Evolutionary conservation across 805 yeast genomes (phyloP), one percentile per base, ranked within the genome.

Genomic region (Zygoascus ofunaensis): DNA sequence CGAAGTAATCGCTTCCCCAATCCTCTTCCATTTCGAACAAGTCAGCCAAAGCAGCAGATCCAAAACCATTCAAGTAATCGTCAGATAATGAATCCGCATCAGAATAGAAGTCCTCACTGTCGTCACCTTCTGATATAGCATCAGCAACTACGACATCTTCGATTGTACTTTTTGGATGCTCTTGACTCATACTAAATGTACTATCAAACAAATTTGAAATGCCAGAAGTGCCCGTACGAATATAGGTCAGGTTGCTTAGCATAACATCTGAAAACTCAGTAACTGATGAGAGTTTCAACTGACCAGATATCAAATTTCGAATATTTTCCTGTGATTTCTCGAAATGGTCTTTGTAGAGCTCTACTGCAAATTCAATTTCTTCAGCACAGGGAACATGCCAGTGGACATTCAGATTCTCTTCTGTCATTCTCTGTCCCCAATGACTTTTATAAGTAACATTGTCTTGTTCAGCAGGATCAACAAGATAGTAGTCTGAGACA

Each of bases 351-450:
- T 71, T 73, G 52, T 80, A 83, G 8, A 78, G 62, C 2, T 73
- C 71, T 3, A 79, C 70, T 0, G 94, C 89, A 55, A 75, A 73
- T 0, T 65, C 65, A 2, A 85, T 64, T 39, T 81, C 87, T 2
- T 54, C 61, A 2, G 61, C 61, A 1, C 69, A 56, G 0, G 97
- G 97, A 1, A 71, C 59, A 54, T 80, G 86, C 98, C 98, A 90
- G 1, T 70, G 65, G 51, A 87, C 79, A 0, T 69, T 55, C 8
- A n/a, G 18, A 28, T 83, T 48, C 0, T 42, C 42, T 8, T 43
- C 38, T 23, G 57, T 55, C 3, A 49, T 42, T 34, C 50, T 51
- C 15, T 43, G 7, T 56, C 69, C 34, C 77, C 74, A 39, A 76
- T 69, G 45, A 75, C 71, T 43, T 77, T 63, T 38, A 2, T 51